Conservation (phyloP, 2,329 filamentous ascomycete genomes). For the Aspergillus sp. region DNA sequence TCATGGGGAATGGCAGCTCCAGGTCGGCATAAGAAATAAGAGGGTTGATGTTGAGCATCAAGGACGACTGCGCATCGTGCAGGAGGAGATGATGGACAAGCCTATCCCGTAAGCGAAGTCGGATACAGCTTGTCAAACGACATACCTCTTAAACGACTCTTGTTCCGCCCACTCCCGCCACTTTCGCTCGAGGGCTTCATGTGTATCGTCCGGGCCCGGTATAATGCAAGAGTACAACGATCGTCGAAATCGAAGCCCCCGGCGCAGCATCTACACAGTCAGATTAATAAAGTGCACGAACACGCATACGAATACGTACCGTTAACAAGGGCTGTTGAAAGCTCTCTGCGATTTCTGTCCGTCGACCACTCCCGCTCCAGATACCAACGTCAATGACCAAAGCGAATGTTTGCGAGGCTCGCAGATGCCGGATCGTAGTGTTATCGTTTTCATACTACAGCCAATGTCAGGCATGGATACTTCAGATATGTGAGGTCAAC, state of each 20-base stretch:
- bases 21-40: constrained; percentile 72
- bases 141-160: constrained; percentile 68
- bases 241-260: constrained; percentile 63
- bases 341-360: constrained; percentile 64
- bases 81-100: constrained; percentile 69
- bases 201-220: constrained; percentile 60
- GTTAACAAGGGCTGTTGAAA: constrained; percentile 60
- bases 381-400: constrained; percentile 58
- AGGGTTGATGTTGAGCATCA: constrained; percentile 67
- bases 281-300: not conserved
- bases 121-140: not conserved
- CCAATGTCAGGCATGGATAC: not conserved
- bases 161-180: constrained; percentile 68
- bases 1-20: constrained; percentile 66
- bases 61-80: constrained; percentile 69
- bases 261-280: constrained; percentile 54
- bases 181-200: constrained; percentile 62
- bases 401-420: constrained; percentile 56
- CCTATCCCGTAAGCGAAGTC: constrained; percentile 18
- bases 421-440: constrained; percentile 60
- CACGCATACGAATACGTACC: constrained; percentile 25
- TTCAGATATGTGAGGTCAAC: not conserved
- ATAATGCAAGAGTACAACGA: constrained; percentile 58
- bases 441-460: constrained; percentile 33
- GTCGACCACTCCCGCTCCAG: constrained; percentile 63